Evolutionary conservation across 305 asterid genomes (phyloP).

Genomic region (Rubia tinctorum): DNA sequence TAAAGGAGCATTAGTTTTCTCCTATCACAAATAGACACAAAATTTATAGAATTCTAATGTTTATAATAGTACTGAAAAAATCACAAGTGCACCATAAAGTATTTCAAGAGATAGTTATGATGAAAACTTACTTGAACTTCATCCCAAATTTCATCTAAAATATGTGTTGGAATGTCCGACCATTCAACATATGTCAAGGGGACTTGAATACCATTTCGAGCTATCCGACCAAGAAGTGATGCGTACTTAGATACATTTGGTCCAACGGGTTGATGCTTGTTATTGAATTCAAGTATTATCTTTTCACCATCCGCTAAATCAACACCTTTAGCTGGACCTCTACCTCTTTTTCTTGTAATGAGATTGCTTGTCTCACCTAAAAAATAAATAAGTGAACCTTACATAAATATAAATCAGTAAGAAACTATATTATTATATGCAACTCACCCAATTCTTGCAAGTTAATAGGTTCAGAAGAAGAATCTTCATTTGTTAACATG

Average conservation of each 20-base stretch:
- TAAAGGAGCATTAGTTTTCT: not conserved
- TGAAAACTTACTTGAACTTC: not conserved
- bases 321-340: not conserved
- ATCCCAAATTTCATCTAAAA: not conserved
- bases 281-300: not conserved
- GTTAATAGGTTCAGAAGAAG: not conserved
- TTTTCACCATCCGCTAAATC: not conserved
- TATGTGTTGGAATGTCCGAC: not conserved
- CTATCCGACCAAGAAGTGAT: not conserved
- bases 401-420: no score
- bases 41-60: no score
- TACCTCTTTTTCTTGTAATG: not conserved
- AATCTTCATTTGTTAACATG: not conserved
- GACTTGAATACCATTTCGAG: not conserved
- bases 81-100: no score
- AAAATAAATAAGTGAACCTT: not conserved
- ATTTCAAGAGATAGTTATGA: no score
- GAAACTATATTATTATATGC: no score
- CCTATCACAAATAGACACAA: not conserved
- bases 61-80: no score
- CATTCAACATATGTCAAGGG: not conserved
- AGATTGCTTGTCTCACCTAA: not conserved
- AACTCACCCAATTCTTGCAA: not conserved
- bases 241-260: not conserved
- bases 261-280: not conserved